Evolutionary conservation across 805 yeast species (phyloP), one percentile per base, ranked within the genome.

Genomic region (Yarrowia deformans): DNA sequence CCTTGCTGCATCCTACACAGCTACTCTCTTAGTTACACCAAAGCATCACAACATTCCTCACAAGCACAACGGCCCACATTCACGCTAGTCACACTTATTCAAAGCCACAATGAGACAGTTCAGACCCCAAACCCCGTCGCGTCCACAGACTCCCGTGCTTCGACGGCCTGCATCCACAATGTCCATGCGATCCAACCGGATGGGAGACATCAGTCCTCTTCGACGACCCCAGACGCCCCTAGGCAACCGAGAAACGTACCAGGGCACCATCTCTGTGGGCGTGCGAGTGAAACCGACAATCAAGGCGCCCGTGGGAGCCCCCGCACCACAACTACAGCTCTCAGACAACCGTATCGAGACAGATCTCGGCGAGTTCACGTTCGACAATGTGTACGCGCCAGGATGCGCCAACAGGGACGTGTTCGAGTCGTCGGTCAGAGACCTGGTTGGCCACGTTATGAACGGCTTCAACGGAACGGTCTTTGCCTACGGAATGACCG

Each of bases 401-500:
- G 75, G 80, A 8, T 46, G 71, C 16, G 75, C 84, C 37, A 93
- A 91, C 76, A 71, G 75, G 4, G 84, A 84, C 23, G 90, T 94
- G 1, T 94, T 91, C 76, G 79, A 79, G 19, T 77, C 77, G 14
- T 81, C 82, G 61, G 96, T 86, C 60, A 10, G 35, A 29, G 61
- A 81, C 72, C 83, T 90, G 0, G 84, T 89, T 2, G 74, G 79
- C 32, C 85, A 87, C 46, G 86, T 90, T 0, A 87, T 91, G 7
- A 86, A 85, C 48, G 93, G 72, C 29, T 70, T 50, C 60, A 92
- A 92, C 75, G 93, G 93, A 16, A 93, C 97, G 0, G 87, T 93
- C 0, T 92, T 94, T 77, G 98, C 98, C 0, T 92, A 92, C 75
- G 97, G 97, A 43, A 90, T 90, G 92, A 92, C 97, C 0, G 97